phyloP scores from a whole-genome alignment of 2,329 filamentous ascomycete genomes.

The Epichloe festucae region DNA sequence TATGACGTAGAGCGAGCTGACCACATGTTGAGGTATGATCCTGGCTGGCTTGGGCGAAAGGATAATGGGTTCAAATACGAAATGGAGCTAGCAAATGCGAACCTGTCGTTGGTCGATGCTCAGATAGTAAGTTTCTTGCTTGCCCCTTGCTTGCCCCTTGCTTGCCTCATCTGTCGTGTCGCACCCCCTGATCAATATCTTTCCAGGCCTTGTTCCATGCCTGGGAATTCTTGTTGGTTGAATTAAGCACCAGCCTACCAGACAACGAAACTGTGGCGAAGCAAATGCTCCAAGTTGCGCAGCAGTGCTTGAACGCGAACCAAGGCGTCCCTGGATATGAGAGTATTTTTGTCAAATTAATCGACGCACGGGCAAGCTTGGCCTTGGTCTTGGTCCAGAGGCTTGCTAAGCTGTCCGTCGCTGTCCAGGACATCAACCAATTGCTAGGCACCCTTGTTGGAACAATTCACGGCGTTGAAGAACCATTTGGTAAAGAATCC shows the following conservation, averaged over 20 bases:
- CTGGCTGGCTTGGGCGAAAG: constrained; percentile 58
- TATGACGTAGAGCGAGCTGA: constrained; percentile 70
- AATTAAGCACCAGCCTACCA: constrained; percentile 58
- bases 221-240: constrained; percentile 79
- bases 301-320: constrained; percentile 69
- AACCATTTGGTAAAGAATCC: constrained; percentile 38
- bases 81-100: constrained; percentile 76
- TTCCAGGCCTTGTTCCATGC: constrained; percentile 66
- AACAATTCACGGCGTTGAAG: constrained; percentile 39
- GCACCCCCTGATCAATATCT: not conserved
- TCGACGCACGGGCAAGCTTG: constrained; percentile 65
- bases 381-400: constrained; percentile 72
- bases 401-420: constrained; percentile 47
- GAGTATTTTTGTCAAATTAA: constrained; percentile 67
- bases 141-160: too few relatives aligned
- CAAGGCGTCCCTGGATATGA: constrained; percentile 59
- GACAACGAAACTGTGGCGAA: constrained; percentile 43
- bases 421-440: constrained; percentile 37
- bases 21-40: constrained; percentile 63
- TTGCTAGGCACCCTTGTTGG: constrained; percentile 38
- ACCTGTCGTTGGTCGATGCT: constrained; percentile 82
- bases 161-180: not conserved
- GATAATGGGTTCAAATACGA: constrained; percentile 69
- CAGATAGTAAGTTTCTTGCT: constrained; percentile 54
- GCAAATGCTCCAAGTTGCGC: constrained; percentile 60